Percentiles rank a stretch among this genome's conserved stretches.
Evolutionary conservation across 1,284 basidiomycete species (phyloP).

Genomic region (Earliella scabrosa): DNA sequence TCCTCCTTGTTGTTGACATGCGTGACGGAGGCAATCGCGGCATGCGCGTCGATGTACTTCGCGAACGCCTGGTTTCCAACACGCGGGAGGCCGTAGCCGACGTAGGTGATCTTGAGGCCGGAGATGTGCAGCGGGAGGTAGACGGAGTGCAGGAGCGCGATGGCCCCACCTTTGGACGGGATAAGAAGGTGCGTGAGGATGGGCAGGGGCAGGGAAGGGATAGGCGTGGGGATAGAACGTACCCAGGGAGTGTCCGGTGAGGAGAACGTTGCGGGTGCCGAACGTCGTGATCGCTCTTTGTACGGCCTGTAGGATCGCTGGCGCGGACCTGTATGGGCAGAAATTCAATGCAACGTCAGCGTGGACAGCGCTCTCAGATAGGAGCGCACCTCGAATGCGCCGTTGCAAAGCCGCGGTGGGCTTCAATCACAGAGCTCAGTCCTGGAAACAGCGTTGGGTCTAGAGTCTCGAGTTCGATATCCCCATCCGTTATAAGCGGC

Average conservation of each 20-base stretch:
- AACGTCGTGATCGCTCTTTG: slow-evolving; percentile 35
- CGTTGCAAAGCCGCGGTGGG: slow-evolving; percentile 60
- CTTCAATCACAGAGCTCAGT: slow-evolving; percentile 47
- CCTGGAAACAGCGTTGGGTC: slow-evolving; percentile 62
- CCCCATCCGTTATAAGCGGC: slow-evolving; percentile 56
- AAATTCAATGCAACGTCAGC: background rate
- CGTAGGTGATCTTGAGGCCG: slow-evolving; percentile 40
- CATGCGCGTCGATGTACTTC: slow-evolving; percentile 54
- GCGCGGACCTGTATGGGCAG: slow-evolving; percentile 34
- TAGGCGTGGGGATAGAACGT: background rate
- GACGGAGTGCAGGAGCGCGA: slow-evolving; percentile 51
- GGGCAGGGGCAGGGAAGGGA: background rate
- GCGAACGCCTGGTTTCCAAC: slow-evolving; percentile 66
- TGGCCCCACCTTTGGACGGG: slow-evolving; percentile 45
- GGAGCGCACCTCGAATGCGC: slow-evolving; percentile 53
- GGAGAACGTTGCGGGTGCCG: slow-evolving; percentile 36
- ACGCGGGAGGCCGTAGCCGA: slow-evolving; percentile 58
- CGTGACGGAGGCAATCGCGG: slow-evolving; percentile 39
- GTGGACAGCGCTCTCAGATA: background rate
- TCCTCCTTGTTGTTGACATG: slow-evolving; percentile 38
- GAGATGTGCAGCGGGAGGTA: slow-evolving; percentile 51
- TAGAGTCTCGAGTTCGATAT: slow-evolving; percentile 45
- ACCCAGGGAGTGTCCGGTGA: slow-evolving; percentile 47
- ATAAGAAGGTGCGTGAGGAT: no score
- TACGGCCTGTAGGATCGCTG: slow-evolving; percentile 41